Evolutionary conservation across 495 filamentous ascomycete species (phyloP).

Genomic region (Talaromyces trachyspermus): DNA sequence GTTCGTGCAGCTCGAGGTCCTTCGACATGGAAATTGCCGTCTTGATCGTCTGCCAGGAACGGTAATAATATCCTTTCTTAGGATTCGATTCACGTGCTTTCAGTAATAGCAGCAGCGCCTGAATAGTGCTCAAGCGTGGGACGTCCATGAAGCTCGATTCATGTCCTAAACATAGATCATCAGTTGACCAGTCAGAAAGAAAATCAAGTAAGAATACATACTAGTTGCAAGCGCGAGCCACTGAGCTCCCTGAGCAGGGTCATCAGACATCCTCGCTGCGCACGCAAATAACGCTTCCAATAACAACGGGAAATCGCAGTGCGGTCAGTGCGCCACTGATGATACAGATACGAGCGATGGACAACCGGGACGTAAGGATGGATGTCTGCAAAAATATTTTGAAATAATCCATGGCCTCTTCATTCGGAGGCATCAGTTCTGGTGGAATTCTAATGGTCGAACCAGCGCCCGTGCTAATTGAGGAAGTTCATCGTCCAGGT

Average conservation of each 20-base stretch:
- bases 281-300: constrained; percentile 96
- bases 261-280: constrained; percentile 72
- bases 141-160: constrained; percentile 95
- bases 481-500: constrained; percentile 63
- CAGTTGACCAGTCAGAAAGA: background rate
- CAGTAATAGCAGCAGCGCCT: constrained; percentile 78
- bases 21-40: constrained; percentile 88
- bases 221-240: constrained; percentile 92
- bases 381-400: constrained; percentile 86
- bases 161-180: constrained; percentile 52
- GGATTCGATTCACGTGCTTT: constrained; percentile 90
- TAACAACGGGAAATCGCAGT: constrained; percentile 85
- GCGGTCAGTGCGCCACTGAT: constrained; percentile 84
- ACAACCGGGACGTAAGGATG: constrained; percentile 96
- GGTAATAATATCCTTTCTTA: constrained; percentile 91
- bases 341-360: constrained; percentile 76
- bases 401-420: constrained; percentile 77
- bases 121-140: constrained; percentile 86
- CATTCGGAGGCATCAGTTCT: constrained; percentile 87
- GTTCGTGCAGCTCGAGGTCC: constrained; percentile 86
- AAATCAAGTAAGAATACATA: constrained; percentile 36
- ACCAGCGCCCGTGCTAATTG: constrained; percentile 57
- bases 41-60: constrained; percentile 96
- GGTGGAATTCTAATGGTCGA: constrained; percentile 81
- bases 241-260: constrained; percentile 76